phyloP scores from a whole-genome alignment of 2,329 filamentous ascomycete species.

The Colletotrichum sp. region DNA sequence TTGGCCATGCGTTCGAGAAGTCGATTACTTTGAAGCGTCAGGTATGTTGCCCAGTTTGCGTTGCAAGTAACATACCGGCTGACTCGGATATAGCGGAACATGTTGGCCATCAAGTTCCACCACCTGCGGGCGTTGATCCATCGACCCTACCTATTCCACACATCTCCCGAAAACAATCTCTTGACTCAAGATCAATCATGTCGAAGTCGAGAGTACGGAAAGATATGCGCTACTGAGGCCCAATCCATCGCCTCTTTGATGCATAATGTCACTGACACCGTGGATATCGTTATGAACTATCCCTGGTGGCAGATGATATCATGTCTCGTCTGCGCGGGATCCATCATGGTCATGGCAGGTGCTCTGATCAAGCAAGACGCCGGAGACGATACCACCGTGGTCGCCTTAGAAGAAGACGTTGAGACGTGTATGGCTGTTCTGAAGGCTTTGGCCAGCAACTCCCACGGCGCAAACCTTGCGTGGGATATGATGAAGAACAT shows the following conservation, averaged over 20 bases:
- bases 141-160: not conserved
- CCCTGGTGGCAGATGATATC: not conserved
- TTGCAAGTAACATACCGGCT: not conserved
- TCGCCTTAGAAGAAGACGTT: not conserved
- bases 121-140: not conserved
- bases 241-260: not conserved
- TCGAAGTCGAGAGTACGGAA: not conserved
- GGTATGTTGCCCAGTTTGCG: not conserved
- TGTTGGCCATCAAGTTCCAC: not conserved
- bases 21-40: not conserved
- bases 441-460: not conserved
- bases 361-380: not conserved
- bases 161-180: not conserved
- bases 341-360: not conserved
- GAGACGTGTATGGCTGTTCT: not conserved
- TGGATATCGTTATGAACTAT: not conserved
- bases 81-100: not conserved
- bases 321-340: not conserved
- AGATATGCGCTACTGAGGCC: not conserved
- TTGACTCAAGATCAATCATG: not conserved
- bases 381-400: not conserved
- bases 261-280: not conserved
- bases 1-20: not conserved
- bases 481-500: not conserved
- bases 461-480: not conserved